phyloP scores from a whole-genome alignment of 1,284 basidiomycete genomes.

The Trichosporon sp. region DNA sequence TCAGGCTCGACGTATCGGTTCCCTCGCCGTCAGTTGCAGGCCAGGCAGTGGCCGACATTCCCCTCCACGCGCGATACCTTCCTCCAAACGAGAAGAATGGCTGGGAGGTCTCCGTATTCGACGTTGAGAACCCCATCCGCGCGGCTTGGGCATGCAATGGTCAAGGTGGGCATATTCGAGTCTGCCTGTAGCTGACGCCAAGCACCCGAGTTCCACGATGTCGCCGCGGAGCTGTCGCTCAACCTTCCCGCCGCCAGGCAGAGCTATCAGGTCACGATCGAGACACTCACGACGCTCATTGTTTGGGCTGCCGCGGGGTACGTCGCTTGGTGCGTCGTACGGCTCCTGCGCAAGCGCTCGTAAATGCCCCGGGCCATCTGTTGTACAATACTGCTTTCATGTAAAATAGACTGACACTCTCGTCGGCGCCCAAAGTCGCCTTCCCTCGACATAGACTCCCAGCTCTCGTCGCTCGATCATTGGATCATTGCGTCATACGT shows the following conservation, averaged over 20 bases:
- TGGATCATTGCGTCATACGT: too few relatives aligned
- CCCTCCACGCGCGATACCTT: slow-evolving; percentile 40
- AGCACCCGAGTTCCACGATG: background rate
- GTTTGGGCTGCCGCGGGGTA: slow-evolving; percentile 12
- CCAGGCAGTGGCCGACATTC: slow-evolving; percentile 19
- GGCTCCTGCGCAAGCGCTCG: background rate
- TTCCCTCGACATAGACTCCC: too few relatives aligned
- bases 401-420: too few relatives aligned
- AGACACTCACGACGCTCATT: slow-evolving; percentile 1
- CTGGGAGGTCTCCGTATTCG: background rate
- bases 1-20: background rate
- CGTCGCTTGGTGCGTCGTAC: slow-evolving; percentile 7
- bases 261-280: slow-evolving; percentile 8
- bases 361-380: background rate
- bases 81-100: slow-evolving; percentile 10
- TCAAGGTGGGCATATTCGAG: background rate
- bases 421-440: too few relatives aligned
- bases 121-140: background rate
- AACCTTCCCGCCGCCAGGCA: slow-evolving; percentile 9
- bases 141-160: background rate
- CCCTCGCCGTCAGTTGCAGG: background rate
- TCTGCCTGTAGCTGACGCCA: background rate
- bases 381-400: background rate
- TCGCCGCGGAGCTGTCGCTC: background rate
- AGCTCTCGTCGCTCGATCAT: too few relatives aligned